These are phyloP conservation scores for Acer yangbiense DNA, from an alignment of 345 rosid genomes.

Conservation along the genomic window DNA sequence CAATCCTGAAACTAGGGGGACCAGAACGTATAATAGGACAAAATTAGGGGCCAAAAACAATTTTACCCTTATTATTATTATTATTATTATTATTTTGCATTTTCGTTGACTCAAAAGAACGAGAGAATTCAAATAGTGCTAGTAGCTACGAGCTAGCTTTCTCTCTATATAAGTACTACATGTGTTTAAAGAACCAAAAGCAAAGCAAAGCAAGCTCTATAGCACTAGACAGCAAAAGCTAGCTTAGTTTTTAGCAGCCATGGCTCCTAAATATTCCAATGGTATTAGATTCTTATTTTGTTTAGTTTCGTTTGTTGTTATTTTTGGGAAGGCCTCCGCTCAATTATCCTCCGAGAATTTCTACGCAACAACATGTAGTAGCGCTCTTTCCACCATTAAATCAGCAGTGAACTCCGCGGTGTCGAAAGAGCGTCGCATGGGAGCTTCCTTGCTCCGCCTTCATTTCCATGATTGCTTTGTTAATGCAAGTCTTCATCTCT, in stretches of 20 bases:
- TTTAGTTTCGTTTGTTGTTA: background rate
- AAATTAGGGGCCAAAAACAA: no score
- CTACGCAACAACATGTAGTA: slow-evolving; percentile 43
- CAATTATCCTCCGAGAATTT: slow-evolving; percentile 41
- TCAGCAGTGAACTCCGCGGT: slow-evolving; percentile 41
- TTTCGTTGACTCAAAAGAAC: background rate
- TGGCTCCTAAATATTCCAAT: slow-evolving; percentile 12
- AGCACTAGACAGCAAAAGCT: background rate
- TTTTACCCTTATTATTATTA: background rate
- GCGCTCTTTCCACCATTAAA: slow-evolving; percentile 40
- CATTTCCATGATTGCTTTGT: slow-evolving; percentile 74
- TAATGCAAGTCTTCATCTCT: slow-evolving; percentile 34
- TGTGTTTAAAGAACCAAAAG: background rate
- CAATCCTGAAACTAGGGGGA: no score
- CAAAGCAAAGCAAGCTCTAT: background rate
- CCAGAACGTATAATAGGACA: no score
- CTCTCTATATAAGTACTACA: background rate
- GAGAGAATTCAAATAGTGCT: background rate
- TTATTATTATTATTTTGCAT: background rate
- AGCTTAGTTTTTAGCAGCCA: slow-evolving; percentile 5
- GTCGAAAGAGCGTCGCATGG: slow-evolving; percentile 52
- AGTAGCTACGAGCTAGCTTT: background rate
- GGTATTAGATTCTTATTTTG: slow-evolving; percentile 6
- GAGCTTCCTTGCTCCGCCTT: slow-evolving; percentile 61
- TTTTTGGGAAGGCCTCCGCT: slow-evolving; percentile 21